Percentiles rank a stretch among this genome's conserved stretches.
These are phyloP conservation scores for Septoria linicola DNA, from an alignment of 2,329 filamentous ascomycete genomes.

Conservation along the genomic window DNA sequence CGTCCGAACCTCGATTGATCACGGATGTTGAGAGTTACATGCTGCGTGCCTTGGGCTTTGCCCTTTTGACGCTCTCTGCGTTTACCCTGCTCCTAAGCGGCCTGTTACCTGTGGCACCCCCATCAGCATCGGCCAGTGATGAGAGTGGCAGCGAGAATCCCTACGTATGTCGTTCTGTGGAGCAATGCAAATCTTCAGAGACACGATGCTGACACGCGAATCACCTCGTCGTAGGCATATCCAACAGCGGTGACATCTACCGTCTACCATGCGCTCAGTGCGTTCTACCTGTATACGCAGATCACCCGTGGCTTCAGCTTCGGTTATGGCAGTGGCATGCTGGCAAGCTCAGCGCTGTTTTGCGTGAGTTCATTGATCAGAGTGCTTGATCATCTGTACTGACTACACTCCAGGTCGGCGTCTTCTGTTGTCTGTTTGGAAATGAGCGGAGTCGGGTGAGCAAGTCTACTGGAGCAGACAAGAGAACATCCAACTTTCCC, in stretches of 20 bases:
- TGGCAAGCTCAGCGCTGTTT: constrained; percentile 55
- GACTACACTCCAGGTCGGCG: constrained; percentile 46
- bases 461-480: constrained; percentile 64
- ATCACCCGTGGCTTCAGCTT: constrained; percentile 58
- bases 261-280: constrained; percentile 61
- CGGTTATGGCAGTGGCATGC: constrained; percentile 58
- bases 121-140: constrained; percentile 1
- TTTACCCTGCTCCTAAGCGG: constrained; percentile 69
- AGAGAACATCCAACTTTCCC: constrained; percentile 64
- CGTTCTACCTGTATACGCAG: constrained; percentile 67
- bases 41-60: constrained; percentile 66
- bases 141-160: constrained; percentile 4
- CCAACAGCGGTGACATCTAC: constrained; percentile 64
- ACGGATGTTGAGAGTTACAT: constrained; percentile 70
- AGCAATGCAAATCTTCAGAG: too few species aligned
- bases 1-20: constrained; percentile 56
- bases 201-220: too few species aligned
- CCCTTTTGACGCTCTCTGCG: constrained; percentile 63
- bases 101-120: constrained; percentile 59
- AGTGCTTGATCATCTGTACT: neutral
- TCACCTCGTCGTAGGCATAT: too few species aligned
- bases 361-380: neutral
- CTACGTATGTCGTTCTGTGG: too few species aligned
- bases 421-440: constrained; percentile 64
- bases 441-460: constrained; percentile 57